Evolutionary conservation across 129 eudicot genomes (phyloP), one percentile per base, ranked within the genome.

Genomic region (Scalesia atractyloides): DNA sequence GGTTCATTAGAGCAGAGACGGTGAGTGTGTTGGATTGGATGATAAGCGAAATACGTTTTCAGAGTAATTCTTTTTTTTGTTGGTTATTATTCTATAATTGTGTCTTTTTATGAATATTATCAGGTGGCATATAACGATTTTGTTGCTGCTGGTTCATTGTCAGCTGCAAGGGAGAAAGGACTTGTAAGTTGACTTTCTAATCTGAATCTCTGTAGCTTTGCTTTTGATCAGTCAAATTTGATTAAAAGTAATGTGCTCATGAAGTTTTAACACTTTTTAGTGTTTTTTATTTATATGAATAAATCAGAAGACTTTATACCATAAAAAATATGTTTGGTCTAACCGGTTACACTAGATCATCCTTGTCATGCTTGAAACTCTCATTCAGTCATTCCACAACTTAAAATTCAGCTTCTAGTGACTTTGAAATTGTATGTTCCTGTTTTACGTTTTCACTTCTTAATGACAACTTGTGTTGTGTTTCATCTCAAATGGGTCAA

Each of bases 1-100:
- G 98, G 69, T 93, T 93, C 82, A 93, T 93, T 56, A 84, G 98
- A 79, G 98, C 98, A 77, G 98, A 93, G 83, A 93, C 98, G 68
- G 98, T 87, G 81, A 85, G 87, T 66, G 63, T 33, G 11, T 30
- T n/a, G 53, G 10, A 26, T 30, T n/a, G 53, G 10, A 26, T 3
- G 37, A 72, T 43, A 56, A 54, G 13, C 30, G 57, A 53, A 36
- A 49, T 24, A 2, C 17, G n/a, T n/a, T 74, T 76, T 41, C 43
- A 67, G 44, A 36, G 3, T 44, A 30, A 60, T 10, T 74, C 36
- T 49, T n/a, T 9, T 24, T 73, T 41, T 41, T 41, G 46, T 41
- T 41, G 46, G 43, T 58, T 17, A 46, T 17, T 11, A n/a, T 63
- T 43, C 9, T 26, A 37, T 73, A 62, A 69, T n/a, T 54, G 48